Percentiles rank a stretch among this genome's conserved stretches.
These are phyloP conservation scores for Camelina sativa DNA, from an alignment of 345 rosid genomes.

Conservation along the genomic window DNA sequence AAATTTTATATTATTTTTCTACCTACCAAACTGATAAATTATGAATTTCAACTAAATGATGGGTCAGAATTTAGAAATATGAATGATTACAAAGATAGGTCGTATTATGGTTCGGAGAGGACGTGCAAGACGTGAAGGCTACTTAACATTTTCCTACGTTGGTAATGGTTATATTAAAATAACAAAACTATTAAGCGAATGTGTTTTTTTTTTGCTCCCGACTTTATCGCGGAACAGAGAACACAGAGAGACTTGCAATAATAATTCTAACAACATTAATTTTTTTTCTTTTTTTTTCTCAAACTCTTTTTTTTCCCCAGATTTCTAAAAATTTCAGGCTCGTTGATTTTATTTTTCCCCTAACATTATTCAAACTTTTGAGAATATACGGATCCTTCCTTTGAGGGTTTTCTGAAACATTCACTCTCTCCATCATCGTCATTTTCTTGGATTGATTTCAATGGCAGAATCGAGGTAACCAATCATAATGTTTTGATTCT, in stretches of 20 bases:
- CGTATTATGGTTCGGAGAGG: slow-evolving; percentile 29
- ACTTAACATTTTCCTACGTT: slow-evolving; percentile 31
- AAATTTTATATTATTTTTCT: neutral
- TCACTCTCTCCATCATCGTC: slow-evolving; percentile 1
- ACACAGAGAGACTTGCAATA: slow-evolving; percentile 44
- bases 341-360: slow-evolving; percentile 1
- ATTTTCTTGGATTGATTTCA: slow-evolving; percentile 14
- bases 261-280: slow-evolving; percentile 5
- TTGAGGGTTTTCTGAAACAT: slow-evolving; percentile 24
- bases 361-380: slow-evolving; percentile 12
- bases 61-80: slow-evolving; percentile 10
- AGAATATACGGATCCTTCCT: slow-evolving; percentile 15
- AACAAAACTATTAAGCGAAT: slow-evolving; percentile 20
- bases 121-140: slow-evolving; percentile 63
- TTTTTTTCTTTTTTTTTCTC: neutral
- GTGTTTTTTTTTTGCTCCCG: slow-evolving; percentile 41
- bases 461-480: slow-evolving; percentile 40
- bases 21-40: slow-evolving; percentile 30
- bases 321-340: slow-evolving; percentile 25
- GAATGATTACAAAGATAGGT: slow-evolving; percentile 30
- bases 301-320: slow-evolving; percentile 11
- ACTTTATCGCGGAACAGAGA: slow-evolving; percentile 50
- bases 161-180: slow-evolving; percentile 30
- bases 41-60: slow-evolving; percentile 19
- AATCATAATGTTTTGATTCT: slow-evolving; percentile 16